Evolutionary conservation across 176 grass and related monocot genomes (phyloP).

Genomic region (Elaeis guineensis): DNA sequence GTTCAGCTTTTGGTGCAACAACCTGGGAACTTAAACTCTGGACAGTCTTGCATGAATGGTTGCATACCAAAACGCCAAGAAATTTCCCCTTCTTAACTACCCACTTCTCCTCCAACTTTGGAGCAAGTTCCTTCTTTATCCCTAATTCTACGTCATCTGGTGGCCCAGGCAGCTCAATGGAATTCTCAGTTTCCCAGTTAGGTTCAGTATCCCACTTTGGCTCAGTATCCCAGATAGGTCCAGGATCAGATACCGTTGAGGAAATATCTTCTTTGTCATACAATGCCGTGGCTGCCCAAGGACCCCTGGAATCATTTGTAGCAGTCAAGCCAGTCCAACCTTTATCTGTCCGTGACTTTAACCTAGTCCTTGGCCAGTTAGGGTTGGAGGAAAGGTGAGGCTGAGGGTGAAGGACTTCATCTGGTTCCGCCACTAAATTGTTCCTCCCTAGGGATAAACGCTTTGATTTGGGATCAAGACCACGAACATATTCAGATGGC

Average conservation of each 20-base stretch:
- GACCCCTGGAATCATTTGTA: constrained; percentile 46
- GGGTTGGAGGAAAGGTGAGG: constrained; percentile 62
- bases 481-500: constrained; percentile 80
- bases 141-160: constrained; percentile 37
- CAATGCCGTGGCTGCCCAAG: constrained; percentile 68
- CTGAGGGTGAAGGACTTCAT: constrained; percentile 82
- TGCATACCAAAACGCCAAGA: constrained; percentile 91
- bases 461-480: constrained; percentile 78
- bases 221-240: constrained; percentile 77
- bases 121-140: constrained; percentile 51
- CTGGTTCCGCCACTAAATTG: constrained; percentile 88
- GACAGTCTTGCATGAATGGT: constrained; percentile 89
- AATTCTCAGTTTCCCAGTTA: constrained; percentile 59
- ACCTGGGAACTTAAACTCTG: constrained; percentile 97
- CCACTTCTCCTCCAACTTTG: constrained; percentile 96
- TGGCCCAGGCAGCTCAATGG: constrained; percentile 52
- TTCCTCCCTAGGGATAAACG: constrained; percentile 68
- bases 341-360: constrained; percentile 61
- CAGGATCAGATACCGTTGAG: constrained; percentile 86
- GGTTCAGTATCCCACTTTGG: constrained; percentile 67
- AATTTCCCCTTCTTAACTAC: constrained; percentile 82
- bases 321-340: constrained; percentile 37
- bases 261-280: constrained; percentile 96
- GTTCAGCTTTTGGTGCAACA: constrained; percentile 72
- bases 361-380: constrained; percentile 78